Conservation (phyloP, 2,329 filamentous ascomycete species). For the Bipolaris bicolor region DNA sequence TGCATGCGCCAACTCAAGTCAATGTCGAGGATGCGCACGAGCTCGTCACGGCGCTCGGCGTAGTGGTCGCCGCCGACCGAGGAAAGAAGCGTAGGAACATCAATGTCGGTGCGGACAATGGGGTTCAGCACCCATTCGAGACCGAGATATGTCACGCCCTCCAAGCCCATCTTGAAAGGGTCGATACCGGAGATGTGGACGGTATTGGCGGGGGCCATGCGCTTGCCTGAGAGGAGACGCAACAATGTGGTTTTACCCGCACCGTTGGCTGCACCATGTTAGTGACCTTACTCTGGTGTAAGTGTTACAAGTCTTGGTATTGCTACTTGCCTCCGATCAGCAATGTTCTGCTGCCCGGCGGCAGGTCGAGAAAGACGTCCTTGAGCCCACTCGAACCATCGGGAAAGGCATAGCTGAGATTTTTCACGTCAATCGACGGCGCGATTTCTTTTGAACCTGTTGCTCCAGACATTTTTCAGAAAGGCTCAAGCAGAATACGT, state of each 20-base stretch:
- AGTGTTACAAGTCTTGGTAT: too few relatives aligned
- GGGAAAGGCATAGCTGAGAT: conserved; percentile 87
- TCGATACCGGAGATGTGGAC: conserved; percentile 83
- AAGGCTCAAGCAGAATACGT: not conserved
- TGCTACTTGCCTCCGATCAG: conserved; percentile 75
- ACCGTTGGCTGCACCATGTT: conserved; percentile 71
- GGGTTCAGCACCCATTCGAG: conserved; percentile 98
- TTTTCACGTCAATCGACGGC: conserved; percentile 73
- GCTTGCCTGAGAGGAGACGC: conserved; percentile 91
- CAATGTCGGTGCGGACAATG: conserved; percentile 94
- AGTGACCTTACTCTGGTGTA: conserved; percentile 1
- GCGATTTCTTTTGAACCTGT: conserved; percentile 31
- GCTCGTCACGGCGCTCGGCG: conserved; percentile 80
- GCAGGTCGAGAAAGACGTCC: conserved; percentile 76
- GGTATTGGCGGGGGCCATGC: conserved; percentile 77
- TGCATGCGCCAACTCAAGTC: conserved; percentile 95
- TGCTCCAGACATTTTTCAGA: conserved; percentile 30
- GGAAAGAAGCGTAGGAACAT: conserved; percentile 81
- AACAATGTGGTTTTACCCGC: conserved; percentile 97
- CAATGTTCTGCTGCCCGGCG: conserved; percentile 82
- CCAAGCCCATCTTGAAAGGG: conserved; percentile 86
- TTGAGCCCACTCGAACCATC: conserved; percentile 81
- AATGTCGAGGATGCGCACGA: conserved; percentile 87
- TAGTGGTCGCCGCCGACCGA: conserved; percentile 88
- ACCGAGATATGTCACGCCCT: conserved; percentile 95